These are phyloP conservation scores for Auriscalpium vulgare DNA, from an alignment of 768 basidiomycete genomes.

Conservation along the genomic window DNA sequence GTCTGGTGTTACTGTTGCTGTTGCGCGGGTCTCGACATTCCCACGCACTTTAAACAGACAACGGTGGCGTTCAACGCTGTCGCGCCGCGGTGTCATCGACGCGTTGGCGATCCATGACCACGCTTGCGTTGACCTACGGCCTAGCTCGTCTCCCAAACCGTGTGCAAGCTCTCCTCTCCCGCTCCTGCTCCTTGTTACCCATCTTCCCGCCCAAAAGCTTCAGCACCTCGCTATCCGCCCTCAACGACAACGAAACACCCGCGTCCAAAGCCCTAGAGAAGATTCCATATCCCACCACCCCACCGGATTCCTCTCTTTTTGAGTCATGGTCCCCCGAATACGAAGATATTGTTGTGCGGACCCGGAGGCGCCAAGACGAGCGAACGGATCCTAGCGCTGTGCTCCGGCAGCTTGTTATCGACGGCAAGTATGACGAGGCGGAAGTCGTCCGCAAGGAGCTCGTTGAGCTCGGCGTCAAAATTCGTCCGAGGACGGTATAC, in stretches of 20 bases:
- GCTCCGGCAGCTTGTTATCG: constrained; percentile 22
- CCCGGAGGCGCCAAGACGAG: background rate
- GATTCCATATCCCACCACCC: constrained; percentile 26
- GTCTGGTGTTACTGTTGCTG: background rate
- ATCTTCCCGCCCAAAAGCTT: constrained; percentile 13
- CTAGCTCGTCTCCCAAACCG: constrained; percentile 3
- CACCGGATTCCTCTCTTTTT: constrained; percentile 28
- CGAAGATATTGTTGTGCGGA: constrained; percentile 6
- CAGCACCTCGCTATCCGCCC: constrained; percentile 14
- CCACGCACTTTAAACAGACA: background rate
- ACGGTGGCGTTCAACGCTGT: background rate
- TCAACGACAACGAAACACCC: constrained; percentile 21
- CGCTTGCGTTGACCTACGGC: constrained; percentile 1
- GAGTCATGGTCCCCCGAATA: constrained; percentile 30
- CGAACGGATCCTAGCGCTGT: constrained; percentile 12
- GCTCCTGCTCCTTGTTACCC: background rate
- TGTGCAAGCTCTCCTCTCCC: constrained; percentile 1
- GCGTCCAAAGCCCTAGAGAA: constrained; percentile 27
- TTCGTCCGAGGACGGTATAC: constrained; percentile 30
- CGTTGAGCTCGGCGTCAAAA: constrained; percentile 26
- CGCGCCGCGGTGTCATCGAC: background rate
- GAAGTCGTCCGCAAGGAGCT: constrained; percentile 33
- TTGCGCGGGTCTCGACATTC: background rate
- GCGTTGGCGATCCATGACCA: background rate
- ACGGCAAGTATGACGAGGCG: constrained; percentile 26